Evolutionary conservation across 805 yeast genomes (phyloP), one percentile per base, ranked within the genome.

Genomic region (Metschnikowia shivogae): DNA sequence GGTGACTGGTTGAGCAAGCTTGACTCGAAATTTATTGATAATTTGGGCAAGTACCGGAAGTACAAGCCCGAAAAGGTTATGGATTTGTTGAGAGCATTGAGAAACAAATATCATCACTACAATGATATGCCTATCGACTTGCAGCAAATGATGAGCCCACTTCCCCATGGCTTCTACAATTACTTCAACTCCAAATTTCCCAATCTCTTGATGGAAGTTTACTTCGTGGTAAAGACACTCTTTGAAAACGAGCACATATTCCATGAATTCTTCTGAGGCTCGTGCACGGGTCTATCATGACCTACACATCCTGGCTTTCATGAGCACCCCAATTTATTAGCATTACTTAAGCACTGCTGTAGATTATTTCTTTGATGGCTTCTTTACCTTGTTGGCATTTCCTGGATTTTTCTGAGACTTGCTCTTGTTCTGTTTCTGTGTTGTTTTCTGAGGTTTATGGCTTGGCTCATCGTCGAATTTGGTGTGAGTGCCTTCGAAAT

Each of bases 71-170:
- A 77, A 46, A 86, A 82, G 55, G 65, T 93, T 37, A 80, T 89
- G 82, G 99, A 93, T 62, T 67, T 93, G 42, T 65, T 93, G 47
- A 72, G 99, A 47, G 97, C 97, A 0, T 64, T 93, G 54, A 75
- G 99, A 56, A 93, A 93, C 68, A 93, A 93, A 63, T 84, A 88
- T 58, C 98, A 93, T 63, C 99, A 93, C 63, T 92, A 77, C 63
- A 89, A 89, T 65, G 99, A 93, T 62, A 67, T 90, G 59, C 96
- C 97, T 1, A 73, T 67, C 8, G 77, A 70, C 11, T 72, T 93
- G 46, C 81, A 79, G 42, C 61, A 59, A 12, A 73, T 78, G 40
- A 84, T 93, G 79, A 84, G 88, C 14, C 84, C 92, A 0, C 65
- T 89, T 24, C 97, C 97, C 0, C 80, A 80, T 40, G 97, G 95